These are phyloP conservation scores for Carex kokanica DNA, from an alignment of 176 grass and related monocot genomes.

Conservation along the genomic window DNA sequence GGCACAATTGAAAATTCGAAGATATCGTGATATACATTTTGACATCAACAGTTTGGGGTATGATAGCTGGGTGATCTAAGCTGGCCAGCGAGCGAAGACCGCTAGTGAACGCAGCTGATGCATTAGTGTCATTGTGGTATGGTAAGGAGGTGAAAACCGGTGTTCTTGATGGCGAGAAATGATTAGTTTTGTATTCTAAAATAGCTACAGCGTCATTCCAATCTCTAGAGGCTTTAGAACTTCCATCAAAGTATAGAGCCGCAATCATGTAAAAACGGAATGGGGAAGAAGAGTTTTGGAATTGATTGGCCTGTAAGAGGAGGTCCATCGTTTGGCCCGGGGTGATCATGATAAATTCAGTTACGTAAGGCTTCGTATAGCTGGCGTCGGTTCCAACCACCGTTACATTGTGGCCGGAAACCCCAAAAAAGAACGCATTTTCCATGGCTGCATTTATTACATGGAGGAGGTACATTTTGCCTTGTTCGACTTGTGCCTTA, in stretches of 20 bases:
- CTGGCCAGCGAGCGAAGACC: constrained; percentile 2
- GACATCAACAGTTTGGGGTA: constrained; percentile 27
- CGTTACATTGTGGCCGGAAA: constrained; percentile 66
- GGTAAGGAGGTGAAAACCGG: neutral
- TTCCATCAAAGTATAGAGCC: neutral
- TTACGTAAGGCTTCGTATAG: constrained; percentile 62
- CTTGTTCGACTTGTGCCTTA: constrained; percentile 43
- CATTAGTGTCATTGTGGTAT: neutral
- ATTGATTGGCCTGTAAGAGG: constrained; percentile 39
- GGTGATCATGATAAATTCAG: constrained; percentile 63
- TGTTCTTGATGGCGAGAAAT: too few relatives aligned
- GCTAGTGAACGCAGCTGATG: neutral
- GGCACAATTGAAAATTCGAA: neutral
- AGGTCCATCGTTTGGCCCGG: constrained; percentile 79
- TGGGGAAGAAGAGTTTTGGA: constrained; percentile 21
- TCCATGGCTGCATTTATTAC: constrained; percentile 69
- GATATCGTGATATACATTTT: constrained; percentile 24
- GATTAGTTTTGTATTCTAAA: constrained; percentile 9
- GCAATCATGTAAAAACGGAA: constrained; percentile 28
- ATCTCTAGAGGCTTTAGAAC: too few relatives aligned
- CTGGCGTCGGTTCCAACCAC: constrained; percentile 65
- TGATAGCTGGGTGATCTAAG: neutral
- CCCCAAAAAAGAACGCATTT: constrained; percentile 61
- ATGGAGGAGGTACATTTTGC: constrained; percentile 42
- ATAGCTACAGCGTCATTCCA: neutral